phyloP scores from a whole-genome alignment of 1,284 basidiomycete species.

The Tylopilus orsonianus region DNA sequence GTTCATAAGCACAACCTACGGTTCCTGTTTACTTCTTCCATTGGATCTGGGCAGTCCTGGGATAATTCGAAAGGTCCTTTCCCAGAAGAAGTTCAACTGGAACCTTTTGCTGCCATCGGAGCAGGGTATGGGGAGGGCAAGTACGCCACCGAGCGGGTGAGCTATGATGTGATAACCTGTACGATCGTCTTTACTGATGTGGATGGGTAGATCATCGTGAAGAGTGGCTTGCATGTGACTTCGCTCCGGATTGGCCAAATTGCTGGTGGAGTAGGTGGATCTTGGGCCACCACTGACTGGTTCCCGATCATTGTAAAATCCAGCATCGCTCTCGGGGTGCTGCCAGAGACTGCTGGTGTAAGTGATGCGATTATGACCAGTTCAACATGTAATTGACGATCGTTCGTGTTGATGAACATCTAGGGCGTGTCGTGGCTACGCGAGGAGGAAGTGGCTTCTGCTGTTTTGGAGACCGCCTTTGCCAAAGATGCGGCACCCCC shows the following conservation, averaged over 20 bases:
- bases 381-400: background rate
- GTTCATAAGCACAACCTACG: background rate
- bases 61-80: constrained; percentile 1
- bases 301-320: constrained; percentile 35
- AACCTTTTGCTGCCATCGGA: constrained; percentile 3
- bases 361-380: background rate
- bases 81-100: constrained; percentile 8
- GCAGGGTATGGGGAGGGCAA: constrained; percentile 10
- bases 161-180: background rate
- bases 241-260: constrained; percentile 37
- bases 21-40: constrained; percentile 13
- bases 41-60: constrained; percentile 8
- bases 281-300: constrained; percentile 36
- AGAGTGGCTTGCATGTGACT: constrained; percentile 24
- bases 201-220: constrained; percentile 23
- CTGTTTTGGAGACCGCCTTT: background rate
- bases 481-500: background rate
- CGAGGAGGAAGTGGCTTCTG: background rate
- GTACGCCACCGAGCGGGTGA: constrained; percentile 12
- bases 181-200: background rate
- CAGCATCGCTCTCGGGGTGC: constrained; percentile 22
- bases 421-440: background rate
- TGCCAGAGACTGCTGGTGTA: background rate
- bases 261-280: constrained; percentile 27
- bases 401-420: no score